Conservation (phyloP, 2,329 filamentous ascomycete species). For the Aspergillus aculeatus region DNA sequence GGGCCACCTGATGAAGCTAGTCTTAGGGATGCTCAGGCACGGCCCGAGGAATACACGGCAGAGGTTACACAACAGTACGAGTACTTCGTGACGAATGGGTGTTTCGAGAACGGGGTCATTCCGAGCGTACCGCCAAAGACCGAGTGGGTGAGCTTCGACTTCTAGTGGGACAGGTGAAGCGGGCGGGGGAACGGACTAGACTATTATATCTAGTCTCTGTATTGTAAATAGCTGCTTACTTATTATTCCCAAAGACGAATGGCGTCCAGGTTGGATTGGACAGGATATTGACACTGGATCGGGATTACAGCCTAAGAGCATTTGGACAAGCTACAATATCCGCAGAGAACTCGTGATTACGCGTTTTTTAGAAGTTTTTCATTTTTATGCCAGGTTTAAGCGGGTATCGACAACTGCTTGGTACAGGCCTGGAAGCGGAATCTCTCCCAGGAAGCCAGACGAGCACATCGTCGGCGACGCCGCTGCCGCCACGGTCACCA, state of each 20-base stretch:
- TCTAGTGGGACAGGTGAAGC: conserved; percentile 48
- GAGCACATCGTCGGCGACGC: conserved; percentile 17
- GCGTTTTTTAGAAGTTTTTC: conserved; percentile 32
- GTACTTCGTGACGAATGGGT: conserved; percentile 62
- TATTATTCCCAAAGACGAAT: background rate
- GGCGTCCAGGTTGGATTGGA: background rate
- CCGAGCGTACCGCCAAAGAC: conserved; percentile 74
- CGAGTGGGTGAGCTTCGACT: conserved; percentile 73
- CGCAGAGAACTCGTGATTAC: conserved; percentile 5
- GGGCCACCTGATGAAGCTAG: conserved; percentile 59
- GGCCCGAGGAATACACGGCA: conserved; percentile 51
- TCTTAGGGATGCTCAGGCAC: conserved; percentile 52
- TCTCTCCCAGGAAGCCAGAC: conserved; percentile 19
- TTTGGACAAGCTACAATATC: background rate
- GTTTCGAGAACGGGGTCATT: conserved; percentile 69
- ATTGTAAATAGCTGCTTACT: conserved; percentile 10
- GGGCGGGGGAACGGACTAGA: too few species aligned
- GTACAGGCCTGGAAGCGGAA: conserved; percentile 16
- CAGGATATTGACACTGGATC: background rate
- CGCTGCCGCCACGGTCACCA: conserved; percentile 13
- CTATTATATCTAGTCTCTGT: background rate
- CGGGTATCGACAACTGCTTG: conserved; percentile 28
- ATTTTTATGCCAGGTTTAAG: conserved; percentile 32
- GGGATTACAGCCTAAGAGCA: background rate
- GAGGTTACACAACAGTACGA: conserved; percentile 62